Evolutionary conservation across 202 grass and related monocot genomes (phyloP).

Genomic region (Musa balbisiana): DNA sequence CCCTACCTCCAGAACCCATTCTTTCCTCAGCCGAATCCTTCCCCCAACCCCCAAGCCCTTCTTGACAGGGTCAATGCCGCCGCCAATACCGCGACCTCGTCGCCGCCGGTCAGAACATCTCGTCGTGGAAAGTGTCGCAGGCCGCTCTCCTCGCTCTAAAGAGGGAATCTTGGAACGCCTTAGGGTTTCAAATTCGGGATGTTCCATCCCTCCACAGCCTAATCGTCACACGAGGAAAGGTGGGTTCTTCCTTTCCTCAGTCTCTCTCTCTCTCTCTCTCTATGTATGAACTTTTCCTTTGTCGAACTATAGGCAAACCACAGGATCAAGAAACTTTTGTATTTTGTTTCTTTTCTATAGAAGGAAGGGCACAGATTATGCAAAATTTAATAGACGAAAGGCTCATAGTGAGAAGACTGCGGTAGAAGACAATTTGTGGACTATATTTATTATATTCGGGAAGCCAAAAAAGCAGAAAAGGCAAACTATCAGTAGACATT

Average conservation of each 20-base stretch:
- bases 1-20: conserved; percentile 19
- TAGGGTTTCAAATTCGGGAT: conserved; percentile 63
- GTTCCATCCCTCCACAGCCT: conserved; percentile 54
- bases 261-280: too few relatives aligned
- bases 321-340: not conserved
- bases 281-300: too few relatives aligned
- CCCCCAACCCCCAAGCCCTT: conserved; percentile 11
- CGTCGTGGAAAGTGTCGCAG: conserved; percentile 71
- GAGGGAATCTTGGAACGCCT: conserved; percentile 50
- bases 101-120: conserved; percentile 50
- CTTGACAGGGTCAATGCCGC: conserved; percentile 47
- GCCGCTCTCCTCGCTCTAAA: conserved; percentile 50
- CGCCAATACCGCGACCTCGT: conserved; percentile 39
- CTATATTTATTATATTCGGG: conserved; percentile 8
- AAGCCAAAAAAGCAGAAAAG: conserved; percentile 56
- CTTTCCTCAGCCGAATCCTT: not conserved
- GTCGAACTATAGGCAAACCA: too few relatives aligned
- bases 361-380: too few relatives aligned
- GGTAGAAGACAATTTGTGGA: too few relatives aligned
- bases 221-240: conserved; percentile 65
- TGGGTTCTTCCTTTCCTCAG: conserved; percentile 22
- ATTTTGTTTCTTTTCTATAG: not conserved
- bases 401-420: too few relatives aligned
- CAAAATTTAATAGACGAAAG: too few relatives aligned
- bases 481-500: conserved; percentile 16